Evolutionary conservation across 352 stramenopile genomes (phyloP).

Genomic region (Phytophthora tentaculata): DNA sequence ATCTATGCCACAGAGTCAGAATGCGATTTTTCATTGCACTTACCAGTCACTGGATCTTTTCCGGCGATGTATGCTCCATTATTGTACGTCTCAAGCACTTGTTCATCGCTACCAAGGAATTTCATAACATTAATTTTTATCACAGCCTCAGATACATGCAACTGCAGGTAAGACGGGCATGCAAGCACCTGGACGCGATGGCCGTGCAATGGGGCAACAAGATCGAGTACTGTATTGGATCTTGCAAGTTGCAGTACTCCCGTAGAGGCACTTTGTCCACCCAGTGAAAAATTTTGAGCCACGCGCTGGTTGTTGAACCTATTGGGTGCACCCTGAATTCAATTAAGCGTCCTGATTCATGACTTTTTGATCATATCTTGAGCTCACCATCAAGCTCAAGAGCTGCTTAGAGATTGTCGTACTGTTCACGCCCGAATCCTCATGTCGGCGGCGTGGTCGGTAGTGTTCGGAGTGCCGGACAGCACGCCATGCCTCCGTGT

Average conservation of each 20-base stretch:
- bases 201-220: too few species aligned
- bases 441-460: not conserved
- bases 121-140: too few species aligned
- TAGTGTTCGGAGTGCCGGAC: not conserved
- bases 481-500: not conserved
- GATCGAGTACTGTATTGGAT: too few species aligned
- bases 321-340: not conserved
- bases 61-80: too few species aligned
- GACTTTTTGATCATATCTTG: not conserved
- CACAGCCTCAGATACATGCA: too few species aligned
- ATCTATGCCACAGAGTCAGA: too few species aligned
- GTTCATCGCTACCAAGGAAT: too few species aligned
- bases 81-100: too few species aligned
- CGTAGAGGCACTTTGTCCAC: not conserved
- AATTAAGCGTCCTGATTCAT: not conserved
- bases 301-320: not conserved
- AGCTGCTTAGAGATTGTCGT: conserved; percentile 4
- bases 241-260: not conserved
- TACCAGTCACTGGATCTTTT: too few species aligned
- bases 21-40: too few species aligned
- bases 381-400: not conserved
- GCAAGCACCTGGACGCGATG: too few species aligned
- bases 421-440: conserved; percentile 15
- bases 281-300: not conserved
- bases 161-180: too few species aligned